Base-by-base conservation (phyloP, 345 rosid species). In the Schrenkiella parvula region DNA sequence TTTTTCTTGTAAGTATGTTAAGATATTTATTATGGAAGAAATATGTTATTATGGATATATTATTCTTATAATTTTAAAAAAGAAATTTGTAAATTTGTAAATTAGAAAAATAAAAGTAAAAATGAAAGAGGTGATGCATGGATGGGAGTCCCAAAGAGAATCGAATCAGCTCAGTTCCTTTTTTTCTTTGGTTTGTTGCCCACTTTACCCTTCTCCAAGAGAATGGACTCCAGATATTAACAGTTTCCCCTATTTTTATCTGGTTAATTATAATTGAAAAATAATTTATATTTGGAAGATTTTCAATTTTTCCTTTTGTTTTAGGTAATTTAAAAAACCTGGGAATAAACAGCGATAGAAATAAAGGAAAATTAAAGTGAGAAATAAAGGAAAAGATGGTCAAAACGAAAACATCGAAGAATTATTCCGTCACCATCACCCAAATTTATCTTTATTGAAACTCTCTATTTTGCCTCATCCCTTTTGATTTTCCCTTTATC, bases 121-220 rank as follows among this genome's bases (percentile, higher is more conserved):
- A 62, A 71, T 14, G 61, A 64, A 77, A 64, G 64, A 50, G 28
- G 68, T 70, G 66, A 78, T 78, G 81, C 81, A 78, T 78, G 78
- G 78, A 78, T 72, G 81, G 73, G 78, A 78, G 72, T 78, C 74
- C 78, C 81, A 55, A 78, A 54, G 78, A 66, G 73, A 78, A 72
- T 78, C 78, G 78, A 78, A 78, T 78, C 73, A 78, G 58, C 31
- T 67, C 81, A 67, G 68, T 52, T 78, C 73, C 78, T 66, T 67
- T 72, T 35, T 50, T 70, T 41, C 5, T 14, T 41, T 38, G 47
- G 52, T 32, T 54, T 8, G 17, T 65, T 37, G 28, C 57, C 66
- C 17, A 61, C 78, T 78, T 78, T 78, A 78, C 74, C n/a, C 73
- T 78, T 72, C 81, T 73, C 81, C 81, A 78, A 78, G 81, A 72